Base-by-base conservation (phyloP, 352 stramenopile genomes). In the Phytophthora cactorum region DNA sequence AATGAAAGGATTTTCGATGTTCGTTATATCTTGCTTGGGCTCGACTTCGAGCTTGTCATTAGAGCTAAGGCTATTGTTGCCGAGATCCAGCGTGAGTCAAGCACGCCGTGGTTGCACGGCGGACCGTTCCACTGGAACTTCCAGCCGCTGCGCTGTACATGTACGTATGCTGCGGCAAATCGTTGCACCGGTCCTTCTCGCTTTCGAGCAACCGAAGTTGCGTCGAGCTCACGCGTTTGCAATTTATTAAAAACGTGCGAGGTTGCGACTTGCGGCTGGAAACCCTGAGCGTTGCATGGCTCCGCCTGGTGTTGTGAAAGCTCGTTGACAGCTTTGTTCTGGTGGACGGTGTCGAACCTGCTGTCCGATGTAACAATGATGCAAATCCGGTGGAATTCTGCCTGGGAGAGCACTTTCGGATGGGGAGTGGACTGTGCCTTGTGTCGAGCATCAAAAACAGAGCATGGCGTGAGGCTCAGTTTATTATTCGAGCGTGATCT, bases 401-500 rank as follows among this genome's bases (percentile, higher is more conserved):
- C 14, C 10, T 12, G 57, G 34, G 63, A 75, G 50, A 29, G 28
- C 11, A 14, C 43, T 72, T 69, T 34, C 43, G 43, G 68, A 75
- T 75, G 63, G 63, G 68, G 34, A 65, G 28, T 25, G 49, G 58
- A 63, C 59, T 59, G 63, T 63, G 51, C 50, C 17, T 66, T 29
- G 44, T 46, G 31, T 61, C 63, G 53, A 31, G 61, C 39, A 74
- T 65, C 36, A 65, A 62, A 68, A 63, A 51, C 54, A 52, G 45
- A 64, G 52, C 52, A 45, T 5, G 38, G 12, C 29, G 27, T 44
- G 36, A 25, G 28, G 54, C 58, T 53, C 68, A 68, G 39, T 64
- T 68, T 68, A 51, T 22, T 65, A 67, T 72, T 71, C 51, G 53
- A 68, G 63, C 64, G 52, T 62, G 39, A 46, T 58, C 57, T 60